A percentile compares a stretch with the other conserved stretches of the same genome.
Conservation (phyloP, 192 early-diverging fungal species). For the Podila horticola region DNA sequence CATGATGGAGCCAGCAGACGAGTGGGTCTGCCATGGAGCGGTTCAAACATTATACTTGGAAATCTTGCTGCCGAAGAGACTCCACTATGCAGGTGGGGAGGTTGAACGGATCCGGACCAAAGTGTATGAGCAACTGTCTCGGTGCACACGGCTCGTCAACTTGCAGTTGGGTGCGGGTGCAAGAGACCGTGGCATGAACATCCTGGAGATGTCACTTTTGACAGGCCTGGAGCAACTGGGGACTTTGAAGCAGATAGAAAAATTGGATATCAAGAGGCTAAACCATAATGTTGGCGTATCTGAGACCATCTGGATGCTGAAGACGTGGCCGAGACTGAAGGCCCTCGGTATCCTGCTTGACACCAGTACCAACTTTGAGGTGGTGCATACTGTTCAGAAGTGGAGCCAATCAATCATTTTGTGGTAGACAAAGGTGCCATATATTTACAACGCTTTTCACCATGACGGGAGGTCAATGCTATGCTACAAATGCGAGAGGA, state of each 20-base stretch:
- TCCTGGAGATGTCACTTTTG: constrained; percentile 41
- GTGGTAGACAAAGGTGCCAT: constrained; percentile 7
- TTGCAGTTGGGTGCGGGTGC: constrained; percentile 25
- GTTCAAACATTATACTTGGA: constrained; percentile 18
- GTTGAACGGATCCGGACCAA: constrained; percentile 17
- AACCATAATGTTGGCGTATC: constrained; percentile 25
- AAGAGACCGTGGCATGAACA: constrained; percentile 28
- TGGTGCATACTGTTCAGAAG: constrained; percentile 1
- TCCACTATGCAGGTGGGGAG: constrained; percentile 21
- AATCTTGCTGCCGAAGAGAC: constrained; percentile 24
- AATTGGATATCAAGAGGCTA: constrained; percentile 29
- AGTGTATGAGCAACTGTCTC: constrained; percentile 21
- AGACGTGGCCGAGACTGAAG: constrained; percentile 16
- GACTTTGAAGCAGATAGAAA: constrained; percentile 7
- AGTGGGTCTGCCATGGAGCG: constrained; percentile 13
- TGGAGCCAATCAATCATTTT: constrained; percentile 9
- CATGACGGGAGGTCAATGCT: background rate
- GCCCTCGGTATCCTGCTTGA: constrained; percentile 22
- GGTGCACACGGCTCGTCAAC: constrained; percentile 1
- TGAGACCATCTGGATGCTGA: constrained; percentile 31
- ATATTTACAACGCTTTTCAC: too few species aligned
- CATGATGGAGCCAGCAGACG: constrained; percentile 32
- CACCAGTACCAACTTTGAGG: constrained; percentile 16
- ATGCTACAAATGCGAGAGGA: background rate
- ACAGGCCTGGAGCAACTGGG: constrained; percentile 14